These are phyloP conservation scores for Gryganskiella cystojenkinii DNA, from an alignment of 192 early-diverging fungal genomes.

Conservation along the genomic window DNA sequence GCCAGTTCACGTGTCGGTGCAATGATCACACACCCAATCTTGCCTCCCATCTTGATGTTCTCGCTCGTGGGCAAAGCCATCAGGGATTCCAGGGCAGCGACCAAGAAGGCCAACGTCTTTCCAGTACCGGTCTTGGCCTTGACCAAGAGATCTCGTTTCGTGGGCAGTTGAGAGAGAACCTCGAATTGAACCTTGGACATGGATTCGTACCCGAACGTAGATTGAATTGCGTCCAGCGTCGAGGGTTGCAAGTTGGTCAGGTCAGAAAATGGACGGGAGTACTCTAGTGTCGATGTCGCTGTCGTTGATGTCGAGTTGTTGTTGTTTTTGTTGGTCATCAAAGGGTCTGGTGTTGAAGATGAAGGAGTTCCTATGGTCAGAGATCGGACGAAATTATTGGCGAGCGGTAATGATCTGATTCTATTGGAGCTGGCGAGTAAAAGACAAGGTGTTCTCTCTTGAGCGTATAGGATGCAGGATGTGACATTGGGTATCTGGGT, in stretches of 20 bases:
- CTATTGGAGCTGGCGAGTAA: too few species aligned
- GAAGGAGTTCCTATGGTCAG: too few species aligned
- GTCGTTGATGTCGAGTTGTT: not conserved
- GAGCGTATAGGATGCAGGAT: too few species aligned
- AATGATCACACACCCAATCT: slow-evolving; percentile 78
- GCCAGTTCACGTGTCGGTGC: slow-evolving; percentile 94
- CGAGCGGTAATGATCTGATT: too few species aligned
- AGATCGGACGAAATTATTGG: too few species aligned
- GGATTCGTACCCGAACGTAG: slow-evolving; percentile 74
- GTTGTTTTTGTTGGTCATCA: too few species aligned
- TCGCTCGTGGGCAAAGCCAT: slow-evolving; percentile 46
- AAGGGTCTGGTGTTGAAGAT: too few species aligned
- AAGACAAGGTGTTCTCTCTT: too few species aligned
- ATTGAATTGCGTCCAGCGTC: slow-evolving; percentile 66
- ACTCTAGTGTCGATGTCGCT: slow-evolving; percentile 23
- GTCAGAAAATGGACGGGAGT: slow-evolving; percentile 57
- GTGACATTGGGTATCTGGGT: too few species aligned
- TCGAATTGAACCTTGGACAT: slow-evolving; percentile 88
- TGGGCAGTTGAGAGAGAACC: slow-evolving; percentile 77
- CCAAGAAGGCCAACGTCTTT: slow-evolving; percentile 96
- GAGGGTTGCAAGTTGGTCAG: slow-evolving; percentile 50
- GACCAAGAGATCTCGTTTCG: slow-evolving; percentile 84
- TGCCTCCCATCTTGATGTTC: slow-evolving; percentile 49
- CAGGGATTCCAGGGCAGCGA: slow-evolving; percentile 84
- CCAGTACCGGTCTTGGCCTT: slow-evolving; percentile 98